Percentiles rank a stretch among this genome's conserved stretches.
phyloP scores from a whole-genome alignment of 805 yeast genomes.

The Cyberlindnera subsufficiens region DNA sequence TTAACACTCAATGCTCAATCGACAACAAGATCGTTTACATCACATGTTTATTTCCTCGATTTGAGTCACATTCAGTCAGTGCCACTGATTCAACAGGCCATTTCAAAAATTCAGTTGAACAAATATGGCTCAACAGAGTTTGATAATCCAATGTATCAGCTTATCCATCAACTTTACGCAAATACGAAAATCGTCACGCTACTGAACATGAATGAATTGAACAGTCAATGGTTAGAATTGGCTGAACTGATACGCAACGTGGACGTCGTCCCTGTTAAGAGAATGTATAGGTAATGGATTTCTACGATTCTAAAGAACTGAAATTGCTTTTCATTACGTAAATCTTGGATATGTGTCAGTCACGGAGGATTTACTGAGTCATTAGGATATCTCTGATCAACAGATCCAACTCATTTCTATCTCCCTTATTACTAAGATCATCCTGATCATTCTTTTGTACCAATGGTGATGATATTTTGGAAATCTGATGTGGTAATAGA shows the following conservation, averaged over 20 bases:
- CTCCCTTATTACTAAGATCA: slow-evolving; percentile 37
- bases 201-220: slow-evolving; percentile 22
- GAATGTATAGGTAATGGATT: slow-evolving; percentile 8
- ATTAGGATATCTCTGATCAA: slow-evolving; percentile 52
- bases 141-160: slow-evolving; percentile 15
- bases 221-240: slow-evolving; percentile 15
- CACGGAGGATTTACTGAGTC: slow-evolving; percentile 6
- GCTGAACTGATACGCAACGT: slow-evolving; percentile 8
- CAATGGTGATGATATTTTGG: slow-evolving; percentile 5
- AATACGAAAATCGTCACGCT: slow-evolving; percentile 33
- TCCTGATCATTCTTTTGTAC: slow-evolving; percentile 8
- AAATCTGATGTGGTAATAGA: slow-evolving; percentile 1
- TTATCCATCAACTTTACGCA: slow-evolving; percentile 20
- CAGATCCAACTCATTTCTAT: slow-evolving; percentile 67
- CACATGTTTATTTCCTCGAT: slow-evolving; percentile 10
- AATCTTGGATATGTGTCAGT: not conserved
- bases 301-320: not conserved
- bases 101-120: slow-evolving; percentile 6
- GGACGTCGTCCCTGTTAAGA: slow-evolving; percentile 11
- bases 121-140: slow-evolving; percentile 13
- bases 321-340: not conserved
- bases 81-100: slow-evolving; percentile 7
- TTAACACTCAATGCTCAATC: slow-evolving; percentile 6
- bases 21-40: slow-evolving; percentile 4
- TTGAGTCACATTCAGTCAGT: slow-evolving; percentile 9